Evolutionary conservation across 345 rosid genomes (phyloP).

Genomic region (Dimocarpus longan): DNA sequence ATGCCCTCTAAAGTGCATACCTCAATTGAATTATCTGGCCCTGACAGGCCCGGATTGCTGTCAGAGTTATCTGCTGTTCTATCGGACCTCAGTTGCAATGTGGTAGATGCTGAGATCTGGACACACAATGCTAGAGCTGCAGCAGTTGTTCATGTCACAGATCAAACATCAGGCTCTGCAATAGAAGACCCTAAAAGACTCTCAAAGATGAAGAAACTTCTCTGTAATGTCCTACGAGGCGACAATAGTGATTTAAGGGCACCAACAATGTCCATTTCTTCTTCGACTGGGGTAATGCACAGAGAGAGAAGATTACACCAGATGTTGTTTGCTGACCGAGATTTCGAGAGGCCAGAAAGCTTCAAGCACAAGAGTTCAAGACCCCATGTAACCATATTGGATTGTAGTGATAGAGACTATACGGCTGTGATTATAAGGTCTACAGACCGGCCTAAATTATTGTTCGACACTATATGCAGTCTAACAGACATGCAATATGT

Average conservation of each 20-base stretch:
- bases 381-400: constrained; percentile 37
- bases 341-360: constrained; percentile 41
- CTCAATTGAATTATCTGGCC: constrained; percentile 45
- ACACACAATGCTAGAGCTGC: constrained; percentile 54
- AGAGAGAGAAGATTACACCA: constrained; percentile 49
- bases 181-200: constrained; percentile 42
- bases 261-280: constrained; percentile 37
- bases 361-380: constrained; percentile 9
- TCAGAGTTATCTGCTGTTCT: constrained; percentile 56
- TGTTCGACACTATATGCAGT: constrained; percentile 48
- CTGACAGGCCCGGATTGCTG: constrained; percentile 53
- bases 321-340: constrained; percentile 53
- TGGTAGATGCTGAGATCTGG: constrained; percentile 54
- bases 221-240: constrained; percentile 38
- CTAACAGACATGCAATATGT: constrained; percentile 57
- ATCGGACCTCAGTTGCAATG: constrained; percentile 48
- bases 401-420: constrained; percentile 46
- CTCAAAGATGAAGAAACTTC: constrained; percentile 39
- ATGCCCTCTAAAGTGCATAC: constrained; percentile 43
- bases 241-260: constrained; percentile 3
- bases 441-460: constrained; percentile 42
- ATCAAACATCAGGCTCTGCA: constrained; percentile 36
- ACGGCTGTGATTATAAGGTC: constrained; percentile 46
- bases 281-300: constrained; percentile 31
- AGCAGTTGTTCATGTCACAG: constrained; percentile 43